A percentile compares a stretch with the other conserved stretches of the same genome.
Conservation (phyloP, 305 asterid species). For the Fraxinus greggii region DNA sequence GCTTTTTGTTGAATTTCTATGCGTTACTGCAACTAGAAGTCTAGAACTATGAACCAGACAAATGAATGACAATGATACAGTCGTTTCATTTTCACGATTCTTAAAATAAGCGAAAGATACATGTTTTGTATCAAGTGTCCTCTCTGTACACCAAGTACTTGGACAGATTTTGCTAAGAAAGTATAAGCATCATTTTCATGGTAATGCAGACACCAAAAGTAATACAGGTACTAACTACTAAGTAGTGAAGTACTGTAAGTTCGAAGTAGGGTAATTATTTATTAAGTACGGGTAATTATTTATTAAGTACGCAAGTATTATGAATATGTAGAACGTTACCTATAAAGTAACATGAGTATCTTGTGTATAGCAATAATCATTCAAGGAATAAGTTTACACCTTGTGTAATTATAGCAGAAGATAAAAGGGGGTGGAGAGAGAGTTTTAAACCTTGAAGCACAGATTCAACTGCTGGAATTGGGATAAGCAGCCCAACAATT, state of each 20-base stretch:
- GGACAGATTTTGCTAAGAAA: not conserved
- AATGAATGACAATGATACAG: too few species aligned
- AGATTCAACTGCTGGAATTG: constrained; percentile 87
- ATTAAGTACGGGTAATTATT: not conserved
- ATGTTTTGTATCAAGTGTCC: not conserved
- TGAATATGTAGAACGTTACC: not conserved
- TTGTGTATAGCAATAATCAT: not conserved
- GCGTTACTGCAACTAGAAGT: too few species aligned
- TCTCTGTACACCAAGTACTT: not conserved
- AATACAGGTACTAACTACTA: not conserved
- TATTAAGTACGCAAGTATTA: not conserved
- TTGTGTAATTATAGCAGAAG: not conserved
- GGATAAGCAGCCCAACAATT: constrained; percentile 87
- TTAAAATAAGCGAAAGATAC: not conserved
- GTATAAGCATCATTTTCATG: not conserved
- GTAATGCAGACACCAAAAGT: not conserved
- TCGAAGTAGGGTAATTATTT: not conserved
- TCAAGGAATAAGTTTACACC: not conserved
- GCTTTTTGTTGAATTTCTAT: not conserved
- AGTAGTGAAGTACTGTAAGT: not conserved
- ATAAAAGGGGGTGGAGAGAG: not conserved
- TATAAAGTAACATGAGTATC: not conserved
- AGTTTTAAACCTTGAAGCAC: constrained; percentile 77
- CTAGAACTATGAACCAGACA: too few species aligned
- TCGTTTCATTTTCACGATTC: too few species aligned